A percentile compares a stretch with the other conserved stretches of the same genome.
Evolutionary conservation across 306 rosid genomes (phyloP).

Genomic region (Abrus pulchellus): DNA sequence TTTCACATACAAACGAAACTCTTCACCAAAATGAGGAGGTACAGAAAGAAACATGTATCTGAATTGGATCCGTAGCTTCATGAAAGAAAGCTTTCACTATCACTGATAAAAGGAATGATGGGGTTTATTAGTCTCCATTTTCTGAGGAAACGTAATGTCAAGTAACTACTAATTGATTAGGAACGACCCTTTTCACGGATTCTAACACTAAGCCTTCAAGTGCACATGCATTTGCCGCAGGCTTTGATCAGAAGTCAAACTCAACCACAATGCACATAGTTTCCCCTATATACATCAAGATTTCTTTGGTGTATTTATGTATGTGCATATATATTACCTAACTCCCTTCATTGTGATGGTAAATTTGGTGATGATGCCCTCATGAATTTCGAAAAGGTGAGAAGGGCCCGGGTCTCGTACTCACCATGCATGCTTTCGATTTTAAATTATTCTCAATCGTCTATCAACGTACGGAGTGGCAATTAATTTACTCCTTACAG

Average conservation of each 20-base stretch:
- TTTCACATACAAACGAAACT: background rate
- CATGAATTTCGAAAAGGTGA: background rate
- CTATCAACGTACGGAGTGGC: background rate
- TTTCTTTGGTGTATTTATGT: background rate
- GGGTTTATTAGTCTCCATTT: background rate
- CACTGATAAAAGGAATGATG: background rate
- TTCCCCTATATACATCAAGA: no score
- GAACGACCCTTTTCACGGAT: background rate
- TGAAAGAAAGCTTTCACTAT: background rate
- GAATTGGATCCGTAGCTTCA: background rate
- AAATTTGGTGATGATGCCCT: background rate
- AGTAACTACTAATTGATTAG: background rate
- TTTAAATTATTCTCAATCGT: background rate
- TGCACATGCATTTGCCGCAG: background rate
- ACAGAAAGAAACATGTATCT: no score
- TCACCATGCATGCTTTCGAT: background rate
- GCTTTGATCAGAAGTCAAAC: no score
- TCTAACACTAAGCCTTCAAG: background rate
- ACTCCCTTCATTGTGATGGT: background rate
- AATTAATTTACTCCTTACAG: background rate
- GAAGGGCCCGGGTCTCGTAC: no score
- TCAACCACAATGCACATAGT: no score
- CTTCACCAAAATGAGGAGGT: background rate
- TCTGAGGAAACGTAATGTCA: background rate
- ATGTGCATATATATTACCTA: background rate